These are phyloP conservation scores for Acanthamoeba royreba DNA, from an alignment of 208 protist species.

Conservation along the genomic window DNA sequence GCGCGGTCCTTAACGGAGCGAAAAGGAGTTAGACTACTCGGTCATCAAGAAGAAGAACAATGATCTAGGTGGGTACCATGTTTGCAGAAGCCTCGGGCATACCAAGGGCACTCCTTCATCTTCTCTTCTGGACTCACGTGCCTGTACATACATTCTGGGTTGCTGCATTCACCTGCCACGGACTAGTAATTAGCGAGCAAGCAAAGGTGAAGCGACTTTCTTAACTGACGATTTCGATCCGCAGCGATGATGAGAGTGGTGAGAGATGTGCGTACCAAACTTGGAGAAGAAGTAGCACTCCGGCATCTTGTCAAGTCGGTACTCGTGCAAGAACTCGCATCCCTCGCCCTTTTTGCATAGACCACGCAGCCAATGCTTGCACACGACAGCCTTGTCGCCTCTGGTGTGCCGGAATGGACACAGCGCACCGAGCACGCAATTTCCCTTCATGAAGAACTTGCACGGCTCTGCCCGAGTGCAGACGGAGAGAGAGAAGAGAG, in stretches of 20 bases:
- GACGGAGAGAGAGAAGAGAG: neutral
- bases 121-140: slow-evolving; percentile 87
- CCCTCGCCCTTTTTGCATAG: slow-evolving; percentile 94
- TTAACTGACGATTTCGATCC: too few species aligned
- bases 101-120: slow-evolving; percentile 79
- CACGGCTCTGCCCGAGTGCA: neutral
- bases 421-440: neutral
- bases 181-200: too few species aligned
- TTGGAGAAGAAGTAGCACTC: slow-evolving; percentile 94
- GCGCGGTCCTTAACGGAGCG: slow-evolving; percentile 72
- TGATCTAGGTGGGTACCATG: slow-evolving; percentile 61
- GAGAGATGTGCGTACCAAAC: slow-evolving; percentile 78
- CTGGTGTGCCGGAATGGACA: neutral
- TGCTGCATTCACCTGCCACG: slow-evolving; percentile 87
- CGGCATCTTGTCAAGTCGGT: slow-evolving; percentile 92
- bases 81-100: slow-evolving; percentile 77
- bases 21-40: neutral
- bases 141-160: slow-evolving; percentile 95
- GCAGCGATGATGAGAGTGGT: too few species aligned
- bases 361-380: slow-evolving; percentile 95
- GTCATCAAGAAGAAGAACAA: neutral
- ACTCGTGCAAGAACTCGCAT: slow-evolving; percentile 95
- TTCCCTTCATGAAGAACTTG: neutral
- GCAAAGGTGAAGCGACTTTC: too few species aligned
- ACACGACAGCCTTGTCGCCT: slow-evolving; percentile 79